Evolutionary conservation across 768 basidiomycete species (phyloP), one percentile per base, ranked within the genome.

Genomic region (Tylopilus sp.): DNA sequence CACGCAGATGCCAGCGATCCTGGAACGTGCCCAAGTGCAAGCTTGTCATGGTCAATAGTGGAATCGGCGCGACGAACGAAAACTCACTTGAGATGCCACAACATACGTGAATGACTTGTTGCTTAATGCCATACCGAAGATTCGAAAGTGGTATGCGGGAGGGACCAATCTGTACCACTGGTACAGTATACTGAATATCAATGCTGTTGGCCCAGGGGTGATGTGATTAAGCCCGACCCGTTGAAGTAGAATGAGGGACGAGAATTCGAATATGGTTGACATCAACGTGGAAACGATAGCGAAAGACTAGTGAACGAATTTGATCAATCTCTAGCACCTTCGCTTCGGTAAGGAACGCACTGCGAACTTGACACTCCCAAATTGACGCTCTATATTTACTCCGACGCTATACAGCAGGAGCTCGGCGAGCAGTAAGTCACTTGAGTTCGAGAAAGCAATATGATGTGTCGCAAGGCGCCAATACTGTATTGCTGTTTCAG

Each of bases 281-380:
- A 91, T 66, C 40, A 89, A 53, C 3, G 79, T 72, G 6, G 88
- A 84, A 25, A 92, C 78, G 26, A 87, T 69, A n/a, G 80, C 71
- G 65, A 89, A 94, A 3, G 92, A 92, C 92, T 94, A 60, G 21
- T 38, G 28, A 44, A 40, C 48, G 30, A 47, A 43, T n/a, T 58
- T 58, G 53, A 51, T 56, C 46, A 52, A 29, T 44, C 16, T 14
- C 21, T 37, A 25, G 19, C 12, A 38, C 26, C n/a, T 12, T 36
- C 21, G 13, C 30, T 24, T 49, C 21, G 52, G 48, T 25, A n/a
- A 42, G 43, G 29, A 13, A 68, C 84, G 70, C 58, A 93, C 92
- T 28, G 90, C 91, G 71, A 81, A 97, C 69, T 97, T 97, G 52
- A 87, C 70, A 50, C 85, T 85, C 12, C 95, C 94, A 63, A 92